Evolutionary conservation across 176 grass and related monocot genomes (phyloP).

Genomic region (Ananas comosus): DNA sequence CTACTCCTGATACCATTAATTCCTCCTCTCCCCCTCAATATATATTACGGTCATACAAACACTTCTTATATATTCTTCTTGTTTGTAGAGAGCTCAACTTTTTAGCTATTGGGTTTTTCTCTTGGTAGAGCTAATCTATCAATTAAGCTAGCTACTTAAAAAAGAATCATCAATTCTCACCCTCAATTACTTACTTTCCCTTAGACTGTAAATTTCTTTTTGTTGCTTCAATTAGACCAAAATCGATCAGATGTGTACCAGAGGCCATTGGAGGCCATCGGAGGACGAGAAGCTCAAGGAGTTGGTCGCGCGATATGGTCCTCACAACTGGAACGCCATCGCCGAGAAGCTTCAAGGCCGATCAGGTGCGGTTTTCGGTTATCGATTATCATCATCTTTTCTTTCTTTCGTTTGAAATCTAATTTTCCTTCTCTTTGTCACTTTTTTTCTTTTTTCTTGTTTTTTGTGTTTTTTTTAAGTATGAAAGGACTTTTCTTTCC

Average conservation of each 20-base stretch:
- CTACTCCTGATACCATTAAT: slow-evolving; percentile 10
- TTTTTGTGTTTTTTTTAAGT: no score
- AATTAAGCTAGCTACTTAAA: no score
- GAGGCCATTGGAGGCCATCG: slow-evolving; percentile 86
- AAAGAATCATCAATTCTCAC: no score
- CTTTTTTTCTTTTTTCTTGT: no score
- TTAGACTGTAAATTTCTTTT: neutral
- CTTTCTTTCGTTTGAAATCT: neutral
- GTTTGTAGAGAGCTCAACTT: neutral
- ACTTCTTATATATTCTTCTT: neutral
- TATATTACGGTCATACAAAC: neutral
- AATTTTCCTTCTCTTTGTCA: no score
- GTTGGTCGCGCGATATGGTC: slow-evolving; percentile 58
- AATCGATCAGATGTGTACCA: slow-evolving; percentile 53
- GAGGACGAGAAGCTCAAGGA: slow-evolving; percentile 90
- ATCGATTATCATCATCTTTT: neutral
- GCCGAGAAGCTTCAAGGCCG: slow-evolving; percentile 88
- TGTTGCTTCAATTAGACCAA: slow-evolving; percentile 17
- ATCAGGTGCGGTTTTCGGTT: slow-evolving; percentile 42
- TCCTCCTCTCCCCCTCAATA: neutral
- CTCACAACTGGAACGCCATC: slow-evolving; percentile 90
- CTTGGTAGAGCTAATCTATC: neutral
- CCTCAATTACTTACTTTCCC: no score
- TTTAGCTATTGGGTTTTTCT: neutral
- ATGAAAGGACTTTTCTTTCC: no score